Conservation (phyloP, 345 rosid species). For the Aegle marmelos region DNA sequence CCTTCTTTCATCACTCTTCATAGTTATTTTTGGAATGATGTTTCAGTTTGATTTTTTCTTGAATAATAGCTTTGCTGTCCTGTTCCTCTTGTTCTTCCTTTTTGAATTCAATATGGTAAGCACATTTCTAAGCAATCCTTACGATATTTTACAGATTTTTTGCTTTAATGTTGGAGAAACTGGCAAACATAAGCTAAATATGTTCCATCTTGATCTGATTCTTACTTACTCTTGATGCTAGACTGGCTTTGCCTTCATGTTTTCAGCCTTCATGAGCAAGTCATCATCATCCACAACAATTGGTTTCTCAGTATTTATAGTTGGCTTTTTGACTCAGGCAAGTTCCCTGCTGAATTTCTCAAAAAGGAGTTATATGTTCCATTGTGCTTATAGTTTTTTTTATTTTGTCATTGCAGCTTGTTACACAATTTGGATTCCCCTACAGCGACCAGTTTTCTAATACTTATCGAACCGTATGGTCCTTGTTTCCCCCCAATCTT, state of each 20-base stretch:
- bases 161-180: constrained; percentile 5
- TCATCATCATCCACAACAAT: constrained; percentile 72
- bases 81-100: constrained; percentile 78
- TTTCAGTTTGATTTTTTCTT: constrained; percentile 88
- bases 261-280: constrained; percentile 82
- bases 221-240: constrained; percentile 29
- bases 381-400: constrained; percentile 12
- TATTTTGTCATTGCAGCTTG: constrained; percentile 50
- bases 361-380: background rate
- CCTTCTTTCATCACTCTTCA: constrained; percentile 67
- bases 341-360: constrained; percentile 17
- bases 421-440: constrained; percentile 62
- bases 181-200: background rate
- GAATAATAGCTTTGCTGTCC: constrained; percentile 70
- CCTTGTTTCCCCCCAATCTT: constrained; percentile 89
- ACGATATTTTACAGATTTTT: background rate
- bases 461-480: constrained; percentile 52
- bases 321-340: constrained; percentile 84
- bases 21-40: constrained; percentile 87
- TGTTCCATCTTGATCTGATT: constrained; percentile 11
- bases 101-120: constrained; percentile 86
- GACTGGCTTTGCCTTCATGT: constrained; percentile 82
- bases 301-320: constrained; percentile 73
- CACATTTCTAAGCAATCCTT: constrained; percentile 6
- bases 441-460: constrained; percentile 30